Conservation (phyloP, 129 eudicot genomes). For the Flaveria bidentis region DNA sequence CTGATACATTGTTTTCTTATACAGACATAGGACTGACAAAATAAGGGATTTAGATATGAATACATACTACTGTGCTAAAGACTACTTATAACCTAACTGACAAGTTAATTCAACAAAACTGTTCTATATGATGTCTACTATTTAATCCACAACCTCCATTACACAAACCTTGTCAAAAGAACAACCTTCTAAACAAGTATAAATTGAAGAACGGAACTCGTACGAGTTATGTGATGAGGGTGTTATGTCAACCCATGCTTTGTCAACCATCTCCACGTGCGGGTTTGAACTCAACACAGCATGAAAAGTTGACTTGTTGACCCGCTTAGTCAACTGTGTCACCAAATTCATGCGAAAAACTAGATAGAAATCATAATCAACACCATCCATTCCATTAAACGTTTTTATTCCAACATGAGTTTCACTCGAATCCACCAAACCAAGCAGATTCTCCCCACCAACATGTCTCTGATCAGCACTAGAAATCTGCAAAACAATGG, state of each 20-base stretch:
- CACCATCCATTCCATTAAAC: constrained; percentile 32
- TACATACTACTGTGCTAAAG: constrained; percentile 11
- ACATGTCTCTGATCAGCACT: constrained; percentile 35
- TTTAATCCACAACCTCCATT: constrained; percentile 56
- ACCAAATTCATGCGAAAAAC: constrained; percentile 56
- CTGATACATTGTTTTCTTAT: neutral
- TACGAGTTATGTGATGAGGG: constrained; percentile 74
- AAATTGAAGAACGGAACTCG: constrained; percentile 69
- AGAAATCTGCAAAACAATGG: constrained; percentile 49
- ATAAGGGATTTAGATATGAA: neutral
- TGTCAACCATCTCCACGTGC: constrained; percentile 60
- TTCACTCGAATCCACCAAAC: constrained; percentile 54
- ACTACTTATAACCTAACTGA: constrained; percentile 7
- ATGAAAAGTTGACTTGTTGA: constrained; percentile 45
- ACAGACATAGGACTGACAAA: neutral
- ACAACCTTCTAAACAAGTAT: constrained; percentile 49
- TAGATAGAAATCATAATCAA: constrained; percentile 57
- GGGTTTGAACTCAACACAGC: constrained; percentile 46
- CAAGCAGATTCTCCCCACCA: constrained; percentile 50
- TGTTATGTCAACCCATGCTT: constrained; percentile 68
- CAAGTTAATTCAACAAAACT: constrained; percentile 19
- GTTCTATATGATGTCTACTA: constrained; percentile 21
- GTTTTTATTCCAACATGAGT: constrained; percentile 59
- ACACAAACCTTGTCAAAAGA: constrained; percentile 52
- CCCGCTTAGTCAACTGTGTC: constrained; percentile 44